Evolutionary conservation across 352 stramenopile genomes (phyloP).

Genomic region (Globisporangium alternatum): DNA sequence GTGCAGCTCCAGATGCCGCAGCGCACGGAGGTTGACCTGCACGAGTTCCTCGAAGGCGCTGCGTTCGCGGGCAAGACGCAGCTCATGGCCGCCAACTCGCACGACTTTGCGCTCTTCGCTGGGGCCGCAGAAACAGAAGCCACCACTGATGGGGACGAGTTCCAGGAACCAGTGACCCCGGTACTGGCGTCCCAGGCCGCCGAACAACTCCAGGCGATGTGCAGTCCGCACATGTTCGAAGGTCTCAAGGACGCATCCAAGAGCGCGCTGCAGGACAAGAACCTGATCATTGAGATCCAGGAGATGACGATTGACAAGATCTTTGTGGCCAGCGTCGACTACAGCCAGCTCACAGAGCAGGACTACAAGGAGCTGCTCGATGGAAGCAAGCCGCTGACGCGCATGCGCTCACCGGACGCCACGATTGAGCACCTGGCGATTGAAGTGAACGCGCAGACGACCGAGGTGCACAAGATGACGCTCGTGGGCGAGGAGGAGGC

Average conservation of each 20-base stretch:
- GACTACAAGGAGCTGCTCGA: slow-evolving; percentile 26
- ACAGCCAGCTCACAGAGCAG: slow-evolving; percentile 32
- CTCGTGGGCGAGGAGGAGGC: slow-evolving; percentile 35
- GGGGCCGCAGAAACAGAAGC: slow-evolving; percentile 4
- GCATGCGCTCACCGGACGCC: slow-evolving; percentile 22
- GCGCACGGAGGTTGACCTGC: slow-evolving; percentile 27
- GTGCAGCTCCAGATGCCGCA: slow-evolving; percentile 36
- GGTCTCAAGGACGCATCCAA: slow-evolving; percentile 22
- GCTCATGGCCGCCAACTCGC: slow-evolving; percentile 33
- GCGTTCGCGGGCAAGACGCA: slow-evolving; percentile 26
- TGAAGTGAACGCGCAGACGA: slow-evolving; percentile 30
- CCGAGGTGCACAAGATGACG: slow-evolving; percentile 39
- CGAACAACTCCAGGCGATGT: slow-evolving; percentile 23
- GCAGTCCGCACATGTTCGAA: slow-evolving; percentile 28
- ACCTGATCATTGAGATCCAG: slow-evolving; percentile 39
- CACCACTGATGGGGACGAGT: too few relatives aligned
- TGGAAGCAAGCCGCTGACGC: slow-evolving; percentile 16
- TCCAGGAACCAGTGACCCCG: not conserved
- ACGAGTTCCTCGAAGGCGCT: slow-evolving; percentile 37
- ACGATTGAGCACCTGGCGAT: slow-evolving; percentile 40
- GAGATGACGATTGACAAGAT: slow-evolving; percentile 28
- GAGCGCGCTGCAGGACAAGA: slow-evolving; percentile 21
- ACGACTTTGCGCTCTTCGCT: slow-evolving; percentile 30
- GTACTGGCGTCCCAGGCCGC: slow-evolving; percentile 6
- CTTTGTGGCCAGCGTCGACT: slow-evolving; percentile 25